These are phyloP conservation scores for Pseudopediastrum boryanum DNA, from an alignment of 139 green algal species.

Conservation along the genomic window DNA sequence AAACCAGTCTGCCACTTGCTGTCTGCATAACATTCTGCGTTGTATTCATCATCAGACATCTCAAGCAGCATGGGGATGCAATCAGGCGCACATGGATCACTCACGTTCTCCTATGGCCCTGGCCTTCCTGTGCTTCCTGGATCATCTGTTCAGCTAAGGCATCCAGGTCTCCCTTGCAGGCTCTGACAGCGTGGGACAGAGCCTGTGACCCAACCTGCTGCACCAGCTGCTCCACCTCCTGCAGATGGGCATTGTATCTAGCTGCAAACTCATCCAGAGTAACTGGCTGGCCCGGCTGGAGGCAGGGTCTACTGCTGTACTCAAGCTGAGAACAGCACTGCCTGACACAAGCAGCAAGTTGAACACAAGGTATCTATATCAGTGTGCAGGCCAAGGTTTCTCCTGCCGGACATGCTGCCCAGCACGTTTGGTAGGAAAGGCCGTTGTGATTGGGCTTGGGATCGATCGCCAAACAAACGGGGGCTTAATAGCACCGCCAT, in stretches of 20 bases:
- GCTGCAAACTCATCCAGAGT: neutral
- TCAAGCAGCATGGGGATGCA: neutral
- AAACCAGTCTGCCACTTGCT: too few relatives aligned
- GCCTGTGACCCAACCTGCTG: neutral
- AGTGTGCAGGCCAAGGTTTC: too few relatives aligned
- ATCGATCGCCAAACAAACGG: too few relatives aligned
- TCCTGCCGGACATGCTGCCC: too few relatives aligned
- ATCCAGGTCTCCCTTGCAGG: neutral
- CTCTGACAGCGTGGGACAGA: neutral
- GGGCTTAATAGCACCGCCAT: neutral
- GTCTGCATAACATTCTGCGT: too few relatives aligned
- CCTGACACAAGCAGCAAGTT: neutral
- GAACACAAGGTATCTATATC: too few relatives aligned
- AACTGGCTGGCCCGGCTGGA: neutral
- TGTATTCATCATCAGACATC: neutral
- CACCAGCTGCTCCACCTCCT: neutral
- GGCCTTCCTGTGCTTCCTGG: neutral
- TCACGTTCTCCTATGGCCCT: neutral
- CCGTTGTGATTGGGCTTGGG: too few relatives aligned
- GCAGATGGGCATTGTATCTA: neutral
- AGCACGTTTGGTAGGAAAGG: too few relatives aligned
- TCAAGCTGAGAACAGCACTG: constrained; percentile 28
- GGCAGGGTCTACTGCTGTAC: constrained; percentile 6
- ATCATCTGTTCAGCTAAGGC: constrained; percentile 11
- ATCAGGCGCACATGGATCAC: neutral